phyloP scores from a whole-genome alignment of 2,329 filamentous ascomycete species.

The Dactylellina sp. region DNA sequence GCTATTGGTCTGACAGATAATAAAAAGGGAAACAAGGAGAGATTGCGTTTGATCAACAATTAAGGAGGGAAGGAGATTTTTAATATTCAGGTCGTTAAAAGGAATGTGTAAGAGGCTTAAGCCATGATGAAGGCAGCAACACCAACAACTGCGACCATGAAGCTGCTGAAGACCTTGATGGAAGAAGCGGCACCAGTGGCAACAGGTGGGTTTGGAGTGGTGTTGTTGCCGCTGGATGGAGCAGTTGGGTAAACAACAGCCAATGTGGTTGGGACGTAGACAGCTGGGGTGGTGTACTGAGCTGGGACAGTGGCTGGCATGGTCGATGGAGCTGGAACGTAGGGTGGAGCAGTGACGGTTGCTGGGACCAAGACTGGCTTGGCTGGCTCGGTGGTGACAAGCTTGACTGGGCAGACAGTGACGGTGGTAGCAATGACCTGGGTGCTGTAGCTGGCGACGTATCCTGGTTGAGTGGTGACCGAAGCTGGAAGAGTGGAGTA shows the following conservation, averaged over 20 bases:
- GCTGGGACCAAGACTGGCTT: slow-evolving; percentile 55
- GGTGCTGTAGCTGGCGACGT: slow-evolving; percentile 48
- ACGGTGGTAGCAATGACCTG: slow-evolving; percentile 50
- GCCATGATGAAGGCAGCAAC: slow-evolving; percentile 52
- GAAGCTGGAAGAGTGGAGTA: slow-evolving; percentile 27
- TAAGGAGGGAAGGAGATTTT: slow-evolving; percentile 1
- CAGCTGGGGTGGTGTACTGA: slow-evolving; percentile 33
- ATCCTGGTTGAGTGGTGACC: slow-evolving; percentile 11
- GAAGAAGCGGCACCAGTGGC: slow-evolving; percentile 54
- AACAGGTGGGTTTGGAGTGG: slow-evolving; percentile 46
- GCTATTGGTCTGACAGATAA: slow-evolving; percentile 30
- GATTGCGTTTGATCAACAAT: slow-evolving; percentile 19
- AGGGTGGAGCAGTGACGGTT: slow-evolving; percentile 49
- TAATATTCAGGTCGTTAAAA: slow-evolving; percentile 39
- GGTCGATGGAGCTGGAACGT: slow-evolving; percentile 49
- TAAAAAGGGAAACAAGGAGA: slow-evolving; percentile 17
- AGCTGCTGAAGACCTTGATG: slow-evolving; percentile 52
- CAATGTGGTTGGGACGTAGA: slow-evolving; percentile 44
- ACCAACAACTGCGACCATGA: slow-evolving; percentile 46
- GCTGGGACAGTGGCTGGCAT: slow-evolving; percentile 42
- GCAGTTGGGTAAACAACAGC: slow-evolving; percentile 44
- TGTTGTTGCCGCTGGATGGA: slow-evolving; percentile 23
- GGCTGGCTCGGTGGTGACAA: slow-evolving; percentile 48
- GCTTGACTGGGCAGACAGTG: slow-evolving; percentile 56
- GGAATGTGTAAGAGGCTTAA: slow-evolving; percentile 36